Evolutionary conservation across 257 asterid species (phyloP).

Genomic region (Solanum ahanhuiri): DNA sequence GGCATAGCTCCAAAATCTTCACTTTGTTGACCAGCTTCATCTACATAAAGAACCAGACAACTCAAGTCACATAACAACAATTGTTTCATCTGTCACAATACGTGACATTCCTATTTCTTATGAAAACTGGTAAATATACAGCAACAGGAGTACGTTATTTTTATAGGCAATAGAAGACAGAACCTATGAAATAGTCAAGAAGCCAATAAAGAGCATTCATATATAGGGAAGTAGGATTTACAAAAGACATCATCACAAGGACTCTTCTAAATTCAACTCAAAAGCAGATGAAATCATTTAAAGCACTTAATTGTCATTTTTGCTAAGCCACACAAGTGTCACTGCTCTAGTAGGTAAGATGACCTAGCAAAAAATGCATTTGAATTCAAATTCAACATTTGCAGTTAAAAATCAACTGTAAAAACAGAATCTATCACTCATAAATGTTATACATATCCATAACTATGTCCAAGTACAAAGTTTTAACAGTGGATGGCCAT

Average conservation of each 20-base stretch:
- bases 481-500: not conserved
- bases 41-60: slow-evolving; percentile 23
- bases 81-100: not conserved
- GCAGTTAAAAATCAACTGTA: not conserved
- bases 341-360: not conserved
- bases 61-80: not conserved
- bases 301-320: not conserved
- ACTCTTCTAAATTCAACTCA: not conserved
- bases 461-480: not conserved
- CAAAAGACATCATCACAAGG: not conserved
- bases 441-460: not conserved
- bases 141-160: not conserved
- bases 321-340: not conserved
- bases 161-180: not conserved
- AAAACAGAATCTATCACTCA: not conserved
- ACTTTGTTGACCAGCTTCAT: slow-evolving; percentile 35
- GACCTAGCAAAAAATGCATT: not conserved
- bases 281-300: not conserved
- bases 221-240: not conserved
- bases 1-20: slow-evolving; percentile 47
- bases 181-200: not conserved
- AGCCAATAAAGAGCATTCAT: not conserved
- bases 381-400: not conserved
- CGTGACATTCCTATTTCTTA: not conserved
- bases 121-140: not conserved